Evolutionary conservation across 305 asterid species (phyloP).

Genomic region (Fraxinus velutina): DNA sequence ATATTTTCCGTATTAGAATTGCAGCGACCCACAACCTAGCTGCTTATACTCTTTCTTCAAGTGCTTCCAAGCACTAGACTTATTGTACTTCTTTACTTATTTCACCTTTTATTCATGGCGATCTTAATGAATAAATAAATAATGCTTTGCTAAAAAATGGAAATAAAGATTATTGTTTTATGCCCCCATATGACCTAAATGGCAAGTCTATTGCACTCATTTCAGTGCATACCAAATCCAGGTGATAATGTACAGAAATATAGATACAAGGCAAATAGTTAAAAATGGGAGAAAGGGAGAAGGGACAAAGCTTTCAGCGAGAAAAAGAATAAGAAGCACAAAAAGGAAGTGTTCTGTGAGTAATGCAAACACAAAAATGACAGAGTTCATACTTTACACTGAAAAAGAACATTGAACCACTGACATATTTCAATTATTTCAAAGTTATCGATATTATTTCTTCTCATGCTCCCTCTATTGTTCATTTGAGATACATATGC

Average conservation of each 20-base stretch:
- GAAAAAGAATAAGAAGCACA: not conserved
- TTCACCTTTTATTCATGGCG: not conserved
- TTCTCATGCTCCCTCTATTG: not conserved
- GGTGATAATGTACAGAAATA: not conserved
- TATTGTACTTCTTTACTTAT: not conserved
- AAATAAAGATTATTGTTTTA: not conserved
- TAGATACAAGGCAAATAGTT: not conserved
- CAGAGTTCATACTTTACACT: not conserved
- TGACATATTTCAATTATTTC: not conserved
- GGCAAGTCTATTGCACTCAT: not conserved
- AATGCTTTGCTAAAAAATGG: not conserved
- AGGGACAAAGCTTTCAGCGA: not conserved
- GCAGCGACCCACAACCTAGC: not conserved
- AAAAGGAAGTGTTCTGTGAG: not conserved
- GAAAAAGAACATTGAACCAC: not conserved
- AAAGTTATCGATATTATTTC: not conserved
- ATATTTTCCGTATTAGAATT: no score
- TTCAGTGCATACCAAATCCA: not conserved
- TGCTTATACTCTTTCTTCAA: not conserved
- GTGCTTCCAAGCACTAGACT: not conserved
- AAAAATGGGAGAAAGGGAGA: not conserved
- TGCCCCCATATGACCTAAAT: not conserved
- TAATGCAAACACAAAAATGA: not conserved
- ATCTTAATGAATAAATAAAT: not conserved
- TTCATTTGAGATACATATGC: not conserved